phyloP scores from a whole-genome alignment of 2,329 filamentous ascomycete genomes.

The Ophiostoma piceae region DNA sequence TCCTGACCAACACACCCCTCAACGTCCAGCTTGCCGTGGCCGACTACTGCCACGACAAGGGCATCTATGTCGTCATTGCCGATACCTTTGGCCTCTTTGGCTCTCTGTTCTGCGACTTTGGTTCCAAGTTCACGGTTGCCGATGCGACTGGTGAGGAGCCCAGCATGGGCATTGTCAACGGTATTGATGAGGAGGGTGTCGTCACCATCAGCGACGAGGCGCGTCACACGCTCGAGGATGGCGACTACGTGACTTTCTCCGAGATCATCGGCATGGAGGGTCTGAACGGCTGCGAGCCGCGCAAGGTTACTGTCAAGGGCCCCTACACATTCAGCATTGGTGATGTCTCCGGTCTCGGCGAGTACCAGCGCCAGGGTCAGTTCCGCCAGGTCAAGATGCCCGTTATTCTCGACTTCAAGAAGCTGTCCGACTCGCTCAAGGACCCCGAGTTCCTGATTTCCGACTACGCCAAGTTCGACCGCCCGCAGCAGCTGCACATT shows the following conservation, averaged over 20 bases:
- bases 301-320: slow-evolving; percentile 88
- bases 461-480: slow-evolving; percentile 96
- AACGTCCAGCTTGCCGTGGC: slow-evolving; percentile 76
- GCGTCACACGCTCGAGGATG: slow-evolving; percentile 90
- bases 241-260: slow-evolving; percentile 91
- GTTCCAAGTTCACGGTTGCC: slow-evolving; percentile 83
- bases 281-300: slow-evolving; percentile 75
- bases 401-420: slow-evolving; percentile 83
- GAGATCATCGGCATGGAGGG: slow-evolving; percentile 89
- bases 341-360: slow-evolving; percentile 78
- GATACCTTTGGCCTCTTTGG: slow-evolving; percentile 94
- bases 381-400: slow-evolving; percentile 99
- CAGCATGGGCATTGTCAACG: slow-evolving; percentile 80
- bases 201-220: slow-evolving; percentile 94
- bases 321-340: slow-evolving; percentile 98
- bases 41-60: slow-evolving; percentile 90
- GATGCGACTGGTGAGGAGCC: slow-evolving; percentile 89
- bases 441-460: slow-evolving; percentile 87
- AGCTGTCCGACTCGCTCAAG: slow-evolving; percentile 69
- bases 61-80: slow-evolving; percentile 81
- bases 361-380: slow-evolving; percentile 82
- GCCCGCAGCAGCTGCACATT: slow-evolving; percentile 83
- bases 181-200: slow-evolving; percentile 80
- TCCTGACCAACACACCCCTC: slow-evolving; percentile 78
- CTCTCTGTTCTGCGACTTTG: slow-evolving; percentile 95